Conservation (phyloP, 2,329 filamentous ascomycete species). For the Penicillium sp. region DNA sequence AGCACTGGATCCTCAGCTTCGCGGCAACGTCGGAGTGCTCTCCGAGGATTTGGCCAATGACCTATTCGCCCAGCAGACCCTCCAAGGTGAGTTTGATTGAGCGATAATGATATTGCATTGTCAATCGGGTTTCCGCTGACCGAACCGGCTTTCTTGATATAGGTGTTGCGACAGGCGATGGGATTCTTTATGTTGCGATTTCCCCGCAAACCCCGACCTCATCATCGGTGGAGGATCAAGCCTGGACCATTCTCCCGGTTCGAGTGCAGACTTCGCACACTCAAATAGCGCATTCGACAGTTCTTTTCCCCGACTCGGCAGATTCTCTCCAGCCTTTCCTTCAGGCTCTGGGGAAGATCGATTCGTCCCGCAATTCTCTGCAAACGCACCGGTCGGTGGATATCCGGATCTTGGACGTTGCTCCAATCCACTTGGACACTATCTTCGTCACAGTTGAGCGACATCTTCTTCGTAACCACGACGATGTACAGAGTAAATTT, state of each 20-base stretch:
- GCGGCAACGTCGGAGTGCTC: constrained; percentile 79
- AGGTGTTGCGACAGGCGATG: constrained; percentile 27
- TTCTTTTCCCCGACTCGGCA: constrained; percentile 72
- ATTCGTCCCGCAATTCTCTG: constrained; percentile 71
- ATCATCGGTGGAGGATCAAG: constrained; percentile 55
- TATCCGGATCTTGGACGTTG: constrained; percentile 76
- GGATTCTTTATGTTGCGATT: constrained; percentile 46
- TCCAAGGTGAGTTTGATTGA: constrained; percentile 46
- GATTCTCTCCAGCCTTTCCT: constrained; percentile 77
- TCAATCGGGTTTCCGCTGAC: constrained; percentile 5
- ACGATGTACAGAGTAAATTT: constrained; percentile 80
- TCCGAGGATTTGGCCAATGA: constrained; percentile 83
- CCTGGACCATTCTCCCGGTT: constrained; percentile 85
- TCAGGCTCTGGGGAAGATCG: constrained; percentile 66
- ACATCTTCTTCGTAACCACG: constrained; percentile 73
- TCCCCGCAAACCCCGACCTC: constrained; percentile 46
- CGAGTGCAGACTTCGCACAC: constrained; percentile 53
- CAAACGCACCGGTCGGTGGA: constrained; percentile 77
- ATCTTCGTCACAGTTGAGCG: constrained; percentile 84
- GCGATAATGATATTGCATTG: background rate
- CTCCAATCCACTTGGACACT: constrained; percentile 75
- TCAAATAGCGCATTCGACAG: constrained; percentile 69
- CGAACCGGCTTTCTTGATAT: background rate
- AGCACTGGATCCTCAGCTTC: constrained; percentile 79
- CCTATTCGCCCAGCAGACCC: constrained; percentile 63